Evolutionary conservation across 768 basidiomycete genomes (phyloP).

Genomic region (Holtermannia corniformis): DNA sequence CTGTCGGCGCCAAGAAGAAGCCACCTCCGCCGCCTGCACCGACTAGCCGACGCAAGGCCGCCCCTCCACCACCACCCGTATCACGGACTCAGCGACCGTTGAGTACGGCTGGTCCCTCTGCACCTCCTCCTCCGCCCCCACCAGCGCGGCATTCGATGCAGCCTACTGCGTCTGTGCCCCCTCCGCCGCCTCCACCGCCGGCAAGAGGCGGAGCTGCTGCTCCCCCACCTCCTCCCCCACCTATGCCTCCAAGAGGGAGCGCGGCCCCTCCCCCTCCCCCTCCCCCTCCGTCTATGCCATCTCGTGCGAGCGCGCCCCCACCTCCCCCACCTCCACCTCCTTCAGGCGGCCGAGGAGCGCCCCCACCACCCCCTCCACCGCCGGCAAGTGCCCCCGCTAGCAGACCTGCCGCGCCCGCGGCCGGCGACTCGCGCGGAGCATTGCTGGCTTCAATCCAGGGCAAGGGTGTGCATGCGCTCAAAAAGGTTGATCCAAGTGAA

Average conservation of each 20-base stretch:
- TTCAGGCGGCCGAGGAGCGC: conserved; percentile 17
- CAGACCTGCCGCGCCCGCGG: conserved; percentile 4
- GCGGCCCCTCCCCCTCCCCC: conserved; percentile 29
- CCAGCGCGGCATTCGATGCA: conserved; percentile 34
- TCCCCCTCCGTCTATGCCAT: conserved; percentile 15
- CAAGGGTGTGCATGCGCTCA: conserved; percentile 60
- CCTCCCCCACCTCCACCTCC: conserved; percentile 40
- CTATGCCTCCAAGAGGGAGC: conserved; percentile 1
- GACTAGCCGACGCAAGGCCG: conserved; percentile 42
- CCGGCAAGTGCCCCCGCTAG: conserved; percentile 36
- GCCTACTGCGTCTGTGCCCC: conserved; percentile 11
- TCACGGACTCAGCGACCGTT: conserved; percentile 31
- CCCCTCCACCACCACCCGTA: conserved; percentile 42
- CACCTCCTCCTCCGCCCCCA: conserved; percentile 43
- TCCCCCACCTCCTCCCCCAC: conserved; percentile 5
- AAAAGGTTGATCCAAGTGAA: conserved; percentile 47
- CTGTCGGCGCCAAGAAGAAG: conserved; percentile 36
- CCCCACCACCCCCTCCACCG: conserved; percentile 43
- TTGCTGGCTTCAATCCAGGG: conserved; percentile 75
- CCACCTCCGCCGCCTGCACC: conserved; percentile 51
- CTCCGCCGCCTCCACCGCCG: conserved; percentile 26
- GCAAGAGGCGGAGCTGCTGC: conserved; percentile 3
- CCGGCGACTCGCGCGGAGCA: conserved; percentile 45
- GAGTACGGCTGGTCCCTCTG: conserved; percentile 26
- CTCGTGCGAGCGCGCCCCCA: conserved; percentile 10